Conservation (phyloP, 1,284 basidiomycete genomes). For the Tylopilus sp. region DNA sequence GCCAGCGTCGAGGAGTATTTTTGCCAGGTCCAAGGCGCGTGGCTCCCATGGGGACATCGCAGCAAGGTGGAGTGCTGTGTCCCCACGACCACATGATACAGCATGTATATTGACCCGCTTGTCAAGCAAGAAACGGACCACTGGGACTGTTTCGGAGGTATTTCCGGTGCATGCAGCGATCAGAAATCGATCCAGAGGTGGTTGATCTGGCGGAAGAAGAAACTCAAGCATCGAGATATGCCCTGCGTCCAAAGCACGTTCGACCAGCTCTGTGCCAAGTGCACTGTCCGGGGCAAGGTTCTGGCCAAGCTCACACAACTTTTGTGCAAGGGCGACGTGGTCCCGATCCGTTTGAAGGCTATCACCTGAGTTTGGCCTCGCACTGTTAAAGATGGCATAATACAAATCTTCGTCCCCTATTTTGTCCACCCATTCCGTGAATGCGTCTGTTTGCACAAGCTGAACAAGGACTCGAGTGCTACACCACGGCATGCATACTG, state of each 20-base stretch:
- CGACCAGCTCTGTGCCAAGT: background rate
- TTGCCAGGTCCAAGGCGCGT: too few species aligned
- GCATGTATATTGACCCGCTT: too few species aligned
- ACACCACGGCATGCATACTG: background rate
- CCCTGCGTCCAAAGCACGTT: background rate
- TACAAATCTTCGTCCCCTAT: background rate
- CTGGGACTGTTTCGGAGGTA: too few species aligned
- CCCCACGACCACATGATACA: too few species aligned
- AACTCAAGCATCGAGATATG: background rate
- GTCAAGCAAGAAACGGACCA: too few species aligned
- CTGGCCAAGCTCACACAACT: background rate
- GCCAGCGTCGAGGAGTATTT: too few species aligned
- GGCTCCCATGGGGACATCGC: too few species aligned
- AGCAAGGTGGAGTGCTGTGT: too few species aligned
- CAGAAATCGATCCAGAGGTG: background rate
- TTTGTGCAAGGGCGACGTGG: background rate
- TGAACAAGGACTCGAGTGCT: background rate
- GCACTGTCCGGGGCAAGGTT: background rate
- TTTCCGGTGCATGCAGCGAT: background rate
- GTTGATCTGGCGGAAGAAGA: background rate
- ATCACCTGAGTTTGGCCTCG: background rate
- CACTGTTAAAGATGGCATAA: background rate
- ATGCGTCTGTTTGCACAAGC: background rate
- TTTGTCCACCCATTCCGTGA: background rate
- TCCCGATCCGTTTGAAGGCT: background rate